Conservation (phyloP, 495 filamentous ascomycete species). For the Xylaria curta region DNA sequence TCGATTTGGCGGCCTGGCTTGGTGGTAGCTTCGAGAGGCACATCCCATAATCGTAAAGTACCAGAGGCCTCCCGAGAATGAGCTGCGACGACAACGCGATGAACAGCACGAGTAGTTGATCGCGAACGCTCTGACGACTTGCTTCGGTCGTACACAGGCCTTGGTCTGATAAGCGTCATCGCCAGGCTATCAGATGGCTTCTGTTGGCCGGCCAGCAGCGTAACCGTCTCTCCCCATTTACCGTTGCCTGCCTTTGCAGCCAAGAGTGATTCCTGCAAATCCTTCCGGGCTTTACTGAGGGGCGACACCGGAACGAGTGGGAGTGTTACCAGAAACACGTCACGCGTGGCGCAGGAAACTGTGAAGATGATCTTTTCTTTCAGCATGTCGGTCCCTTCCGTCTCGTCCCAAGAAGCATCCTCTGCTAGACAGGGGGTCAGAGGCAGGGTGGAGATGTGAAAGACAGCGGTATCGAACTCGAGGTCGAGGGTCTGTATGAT, state of each 20-base stretch:
- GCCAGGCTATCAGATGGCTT: slow-evolving; percentile 69
- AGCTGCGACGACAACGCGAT: slow-evolving; percentile 56
- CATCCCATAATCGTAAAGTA: slow-evolving; percentile 54
- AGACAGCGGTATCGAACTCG: slow-evolving; percentile 65
- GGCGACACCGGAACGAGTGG: slow-evolving; percentile 77
- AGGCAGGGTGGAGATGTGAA: slow-evolving; percentile 65
- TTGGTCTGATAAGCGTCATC: slow-evolving; percentile 65
- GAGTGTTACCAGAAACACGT: slow-evolving; percentile 71
- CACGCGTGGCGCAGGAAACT: slow-evolving; percentile 72
- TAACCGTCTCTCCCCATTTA: slow-evolving; percentile 66
- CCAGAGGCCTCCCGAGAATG: slow-evolving; percentile 72
- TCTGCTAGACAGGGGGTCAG: slow-evolving; percentile 52
- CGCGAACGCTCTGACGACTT: slow-evolving; percentile 46
- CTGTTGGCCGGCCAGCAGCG: slow-evolving; percentile 63
- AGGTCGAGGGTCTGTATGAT: slow-evolving; percentile 72
- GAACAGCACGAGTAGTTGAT: slow-evolving; percentile 34
- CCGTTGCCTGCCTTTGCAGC: slow-evolving; percentile 57
- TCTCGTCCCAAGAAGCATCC: slow-evolving; percentile 61
- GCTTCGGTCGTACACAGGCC: slow-evolving; percentile 36
- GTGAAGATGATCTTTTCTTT: slow-evolving; percentile 71
- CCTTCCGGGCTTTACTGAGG: slow-evolving; percentile 55
- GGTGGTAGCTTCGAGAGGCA: slow-evolving; percentile 47
- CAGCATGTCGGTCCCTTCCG: slow-evolving; percentile 65
- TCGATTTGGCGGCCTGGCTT: slow-evolving; percentile 51
- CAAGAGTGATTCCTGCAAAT: slow-evolving; percentile 52